phyloP scores from a whole-genome alignment of 352 stramenopile genomes.

The Pythium sp. region DNA sequence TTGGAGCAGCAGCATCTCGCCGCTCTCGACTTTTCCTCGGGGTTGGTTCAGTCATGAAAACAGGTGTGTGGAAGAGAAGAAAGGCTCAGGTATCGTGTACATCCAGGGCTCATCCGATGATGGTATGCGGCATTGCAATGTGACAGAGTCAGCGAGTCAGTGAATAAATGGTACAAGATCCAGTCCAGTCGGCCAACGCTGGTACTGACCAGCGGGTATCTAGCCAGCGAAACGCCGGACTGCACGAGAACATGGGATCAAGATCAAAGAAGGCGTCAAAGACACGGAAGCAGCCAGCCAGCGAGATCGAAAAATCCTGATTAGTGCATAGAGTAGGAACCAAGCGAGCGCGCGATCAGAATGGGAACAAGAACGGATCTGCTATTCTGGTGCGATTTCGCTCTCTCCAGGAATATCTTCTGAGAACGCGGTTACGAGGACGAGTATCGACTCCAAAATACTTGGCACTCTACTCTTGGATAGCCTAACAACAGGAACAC shows the following conservation, averaged over 20 bases:
- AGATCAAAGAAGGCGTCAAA: background rate
- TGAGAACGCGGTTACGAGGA: conserved; percentile 1
- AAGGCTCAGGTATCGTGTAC: background rate
- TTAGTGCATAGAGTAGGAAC: background rate
- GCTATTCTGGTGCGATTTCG: conserved; percentile 1
- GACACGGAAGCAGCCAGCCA: conserved; percentile 4
- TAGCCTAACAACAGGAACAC: background rate
- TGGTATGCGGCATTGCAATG: background rate
- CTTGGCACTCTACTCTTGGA: background rate
- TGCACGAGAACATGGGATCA: conserved; percentile 4
- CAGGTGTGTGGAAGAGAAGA: background rate
- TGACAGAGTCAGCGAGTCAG: background rate
- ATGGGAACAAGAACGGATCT: conserved; percentile 3
- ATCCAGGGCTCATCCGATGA: background rate
- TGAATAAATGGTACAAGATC: conserved; percentile 1
- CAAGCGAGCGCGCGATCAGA: conserved; percentile 2
- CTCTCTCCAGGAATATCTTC: conserved; percentile 2
- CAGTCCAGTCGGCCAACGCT: background rate
- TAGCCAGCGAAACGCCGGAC: conserved; percentile 5
- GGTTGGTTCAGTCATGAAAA: conserved; percentile 6
- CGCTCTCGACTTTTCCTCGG: background rate
- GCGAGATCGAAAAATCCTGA: background rate
- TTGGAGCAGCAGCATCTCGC: background rate
- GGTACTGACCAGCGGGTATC: background rate
- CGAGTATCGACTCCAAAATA: background rate